These are phyloP conservation scores for Carex parvula DNA, from an alignment of 176 grass and related monocot species.

Conservation along the genomic window DNA sequence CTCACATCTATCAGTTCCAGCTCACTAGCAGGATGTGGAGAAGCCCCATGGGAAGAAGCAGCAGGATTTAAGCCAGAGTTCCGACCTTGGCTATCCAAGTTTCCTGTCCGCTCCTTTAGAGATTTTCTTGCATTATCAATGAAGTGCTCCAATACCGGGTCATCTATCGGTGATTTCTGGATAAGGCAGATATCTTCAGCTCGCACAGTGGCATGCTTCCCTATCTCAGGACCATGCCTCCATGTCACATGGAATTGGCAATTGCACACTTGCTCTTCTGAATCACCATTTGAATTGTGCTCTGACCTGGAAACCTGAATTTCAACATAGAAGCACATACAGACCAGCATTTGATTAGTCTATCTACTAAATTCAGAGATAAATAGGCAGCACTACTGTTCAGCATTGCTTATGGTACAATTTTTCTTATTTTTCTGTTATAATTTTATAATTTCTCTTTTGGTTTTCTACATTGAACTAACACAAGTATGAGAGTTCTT, in stretches of 20 bases:
- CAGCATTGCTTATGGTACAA: neutral
- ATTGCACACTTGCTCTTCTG: conserved; percentile 12
- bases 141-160: neutral
- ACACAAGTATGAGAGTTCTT: neutral
- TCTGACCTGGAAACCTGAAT: neutral
- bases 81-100: neutral
- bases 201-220: neutral
- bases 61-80: neutral
- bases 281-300: neutral
- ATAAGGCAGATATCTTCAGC: conserved; percentile 16
- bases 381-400: neutral
- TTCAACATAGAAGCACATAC: neutral
- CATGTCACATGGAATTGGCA: conserved; percentile 20
- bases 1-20: neutral
- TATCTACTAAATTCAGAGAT: neutral
- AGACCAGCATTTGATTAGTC: neutral
- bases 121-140: conserved; percentile 1
- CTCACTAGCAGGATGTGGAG: neutral
- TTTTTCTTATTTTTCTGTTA: neutral
- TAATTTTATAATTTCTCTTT: neutral
- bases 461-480: neutral
- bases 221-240: neutral
- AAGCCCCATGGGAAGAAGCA: neutral
- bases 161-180: neutral
- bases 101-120: neutral